Evolutionary conservation across 768 basidiomycete species (phyloP).

Genomic region (Lactifluus hygrophoroides): DNA sequence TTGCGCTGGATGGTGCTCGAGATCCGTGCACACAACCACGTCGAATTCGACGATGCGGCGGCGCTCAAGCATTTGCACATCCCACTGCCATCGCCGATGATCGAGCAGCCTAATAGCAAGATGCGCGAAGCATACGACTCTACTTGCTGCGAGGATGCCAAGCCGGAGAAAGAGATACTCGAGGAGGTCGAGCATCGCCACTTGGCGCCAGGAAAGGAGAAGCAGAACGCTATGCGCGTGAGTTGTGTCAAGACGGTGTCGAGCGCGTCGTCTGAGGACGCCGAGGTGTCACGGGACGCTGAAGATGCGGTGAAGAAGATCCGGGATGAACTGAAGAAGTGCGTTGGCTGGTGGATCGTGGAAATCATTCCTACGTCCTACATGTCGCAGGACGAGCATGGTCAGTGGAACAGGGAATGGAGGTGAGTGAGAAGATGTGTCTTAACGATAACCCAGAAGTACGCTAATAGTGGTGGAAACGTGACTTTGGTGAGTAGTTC

Average conservation of each 20-base stretch:
- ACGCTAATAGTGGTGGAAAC: background rate
- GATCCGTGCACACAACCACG: background rate
- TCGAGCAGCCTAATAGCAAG: too few relatives aligned
- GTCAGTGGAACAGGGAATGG: conserved; percentile 45
- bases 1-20: conserved; percentile 18
- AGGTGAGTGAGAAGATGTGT: conserved; percentile 39
- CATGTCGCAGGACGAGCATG: conserved; percentile 47
- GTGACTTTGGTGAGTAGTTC: conserved; percentile 29
- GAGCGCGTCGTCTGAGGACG: too few relatives aligned
- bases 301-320: conserved; percentile 38
- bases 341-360: conserved; percentile 55
- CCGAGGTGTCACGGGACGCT: background rate
- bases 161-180: too few relatives aligned
- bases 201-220: too few relatives aligned
- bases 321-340: conserved; percentile 41
- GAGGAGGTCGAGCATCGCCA: too few relatives aligned
- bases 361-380: conserved; percentile 53
- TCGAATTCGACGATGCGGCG: background rate
- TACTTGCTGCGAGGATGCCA: too few relatives aligned
- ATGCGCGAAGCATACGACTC: too few relatives aligned
- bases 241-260: too few relatives aligned
- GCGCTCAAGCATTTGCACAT: background rate
- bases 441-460: background rate
- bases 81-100: too few relatives aligned
- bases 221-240: too few relatives aligned